These are phyloP conservation scores for Castanopsis chinensis DNA, from an alignment of 306 rosid species.

Conservation along the genomic window DNA sequence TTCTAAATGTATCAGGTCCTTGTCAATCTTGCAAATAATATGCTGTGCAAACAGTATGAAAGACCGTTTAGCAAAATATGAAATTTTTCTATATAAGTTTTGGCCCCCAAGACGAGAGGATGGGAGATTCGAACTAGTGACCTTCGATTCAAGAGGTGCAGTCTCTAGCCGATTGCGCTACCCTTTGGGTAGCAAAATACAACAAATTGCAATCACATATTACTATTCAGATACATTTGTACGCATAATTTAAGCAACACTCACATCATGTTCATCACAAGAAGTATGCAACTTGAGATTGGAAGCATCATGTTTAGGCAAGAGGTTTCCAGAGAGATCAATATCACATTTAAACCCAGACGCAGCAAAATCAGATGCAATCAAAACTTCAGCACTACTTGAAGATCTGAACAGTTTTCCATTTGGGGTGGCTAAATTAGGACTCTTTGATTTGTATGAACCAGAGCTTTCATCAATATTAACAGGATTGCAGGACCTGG, in stretches of 20 bases:
- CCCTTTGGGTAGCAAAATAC: not conserved
- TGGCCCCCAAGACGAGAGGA: too few relatives aligned
- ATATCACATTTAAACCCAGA: constrained; percentile 58
- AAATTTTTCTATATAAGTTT: not conserved
- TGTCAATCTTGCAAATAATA: constrained; percentile 60
- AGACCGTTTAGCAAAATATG: constrained; percentile 35
- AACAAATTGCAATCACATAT: constrained; percentile 7
- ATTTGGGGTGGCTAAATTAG: constrained; percentile 31
- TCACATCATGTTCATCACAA: constrained; percentile 53
- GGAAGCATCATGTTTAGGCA: constrained; percentile 30
- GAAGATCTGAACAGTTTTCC: constrained; percentile 41
- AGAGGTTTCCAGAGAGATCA: constrained; percentile 39
- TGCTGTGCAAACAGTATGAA: constrained; percentile 38
- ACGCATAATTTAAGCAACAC: constrained; percentile 32
- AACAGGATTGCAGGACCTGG: constrained; percentile 20
- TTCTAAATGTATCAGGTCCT: constrained; percentile 46
- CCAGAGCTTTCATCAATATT: constrained; percentile 67
- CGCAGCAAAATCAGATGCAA: constrained; percentile 42
- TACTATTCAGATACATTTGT: constrained; percentile 14
- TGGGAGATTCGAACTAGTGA: not conserved
- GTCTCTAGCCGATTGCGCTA: too few relatives aligned
- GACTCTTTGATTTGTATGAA: constrained; percentile 62
- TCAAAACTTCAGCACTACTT: constrained; percentile 40
- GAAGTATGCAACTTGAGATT: constrained; percentile 30
- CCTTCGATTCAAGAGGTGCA: too few relatives aligned